These are phyloP conservation scores for Eruca vesicaria DNA, from an alignment of 441 rosid genomes.

Conservation along the genomic window DNA sequence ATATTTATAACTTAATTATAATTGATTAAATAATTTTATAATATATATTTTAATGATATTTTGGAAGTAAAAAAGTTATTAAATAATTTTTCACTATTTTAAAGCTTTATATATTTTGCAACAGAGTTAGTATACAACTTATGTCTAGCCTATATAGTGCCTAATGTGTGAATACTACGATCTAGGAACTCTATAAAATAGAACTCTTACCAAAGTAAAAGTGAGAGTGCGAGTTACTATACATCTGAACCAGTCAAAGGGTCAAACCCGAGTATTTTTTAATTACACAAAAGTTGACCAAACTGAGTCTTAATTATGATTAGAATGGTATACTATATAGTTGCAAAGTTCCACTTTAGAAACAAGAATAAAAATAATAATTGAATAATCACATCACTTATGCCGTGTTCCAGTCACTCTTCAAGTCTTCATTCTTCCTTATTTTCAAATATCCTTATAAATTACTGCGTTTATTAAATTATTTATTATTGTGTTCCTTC, in stretches of 20 bases:
- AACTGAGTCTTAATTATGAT: slow-evolving; percentile 13
- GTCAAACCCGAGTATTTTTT: slow-evolving; percentile 44
- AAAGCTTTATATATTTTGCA: too few species aligned
- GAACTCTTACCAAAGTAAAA: not conserved
- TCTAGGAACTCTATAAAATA: slow-evolving; percentile 3
- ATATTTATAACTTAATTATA: too few species aligned
- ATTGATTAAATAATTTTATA: too few species aligned
- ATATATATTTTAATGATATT: too few species aligned
- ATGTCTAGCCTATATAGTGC: too few species aligned
- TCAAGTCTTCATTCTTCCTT: slow-evolving; percentile 10
- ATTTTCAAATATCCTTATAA: slow-evolving; percentile 18
- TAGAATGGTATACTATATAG: slow-evolving; percentile 11
- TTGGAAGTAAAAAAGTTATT: too few species aligned
- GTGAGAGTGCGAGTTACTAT: slow-evolving; percentile 33
- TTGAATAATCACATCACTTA: slow-evolving; percentile 24
- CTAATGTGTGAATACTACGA: not conserved
- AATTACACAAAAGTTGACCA: slow-evolving; percentile 27
- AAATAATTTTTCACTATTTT: too few species aligned
- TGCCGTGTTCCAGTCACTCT: slow-evolving; percentile 41
- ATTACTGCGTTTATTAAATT: not conserved
- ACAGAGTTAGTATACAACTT: not conserved
- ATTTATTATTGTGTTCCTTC: slow-evolving; percentile 22
- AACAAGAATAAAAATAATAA: slow-evolving; percentile 22
- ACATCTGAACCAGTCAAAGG: slow-evolving; percentile 49
- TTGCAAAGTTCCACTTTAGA: slow-evolving; percentile 31